These are phyloP conservation scores for Termitomyces heimii DNA, from an alignment of 768 basidiomycete genomes.

Conservation along the genomic window DNA sequence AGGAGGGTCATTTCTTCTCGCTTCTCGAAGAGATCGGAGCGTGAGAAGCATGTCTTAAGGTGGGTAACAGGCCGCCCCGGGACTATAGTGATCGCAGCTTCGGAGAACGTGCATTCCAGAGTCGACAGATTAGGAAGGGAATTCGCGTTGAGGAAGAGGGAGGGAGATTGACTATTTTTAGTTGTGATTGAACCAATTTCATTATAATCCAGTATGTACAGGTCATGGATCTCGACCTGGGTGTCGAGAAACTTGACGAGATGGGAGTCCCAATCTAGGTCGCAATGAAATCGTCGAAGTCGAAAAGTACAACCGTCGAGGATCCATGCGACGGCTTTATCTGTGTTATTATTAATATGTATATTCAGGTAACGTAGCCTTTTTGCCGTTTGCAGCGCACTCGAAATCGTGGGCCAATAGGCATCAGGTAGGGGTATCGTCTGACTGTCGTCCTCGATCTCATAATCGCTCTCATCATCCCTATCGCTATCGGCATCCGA, in stretches of 20 bases:
- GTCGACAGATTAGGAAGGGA: constrained; percentile 44
- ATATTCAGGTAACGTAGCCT: constrained; percentile 49
- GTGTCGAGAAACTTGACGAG: constrained; percentile 48
- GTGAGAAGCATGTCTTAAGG: constrained; percentile 67
- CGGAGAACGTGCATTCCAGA: constrained; percentile 64
- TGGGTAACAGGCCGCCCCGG: constrained; percentile 54
- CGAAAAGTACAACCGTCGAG: constrained; percentile 39
- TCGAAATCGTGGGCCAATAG: constrained; percentile 47
- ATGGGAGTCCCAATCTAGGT: constrained; percentile 56
- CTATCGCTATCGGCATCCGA: constrained; percentile 24
- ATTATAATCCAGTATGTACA: constrained; percentile 43
- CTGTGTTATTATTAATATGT: constrained; percentile 31
- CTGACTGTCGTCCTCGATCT: constrained; percentile 18
- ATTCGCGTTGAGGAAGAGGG: constrained; percentile 19
- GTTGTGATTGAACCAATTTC: constrained; percentile 16
- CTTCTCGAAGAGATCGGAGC: constrained; percentile 41
- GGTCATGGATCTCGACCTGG: constrained; percentile 42
- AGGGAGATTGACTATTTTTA: constrained; percentile 18
- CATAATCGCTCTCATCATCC: constrained; percentile 21
- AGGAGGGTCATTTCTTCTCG: constrained; percentile 44
- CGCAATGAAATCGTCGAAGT: constrained; percentile 58
- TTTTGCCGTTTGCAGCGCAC: constrained; percentile 40
- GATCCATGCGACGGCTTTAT: constrained; percentile 34
- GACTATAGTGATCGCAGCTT: constrained; percentile 51
- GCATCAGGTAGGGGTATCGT: constrained; percentile 21